Conservation (phyloP, 1,284 basidiomycete species). For the Fomes fomentarius region DNA sequence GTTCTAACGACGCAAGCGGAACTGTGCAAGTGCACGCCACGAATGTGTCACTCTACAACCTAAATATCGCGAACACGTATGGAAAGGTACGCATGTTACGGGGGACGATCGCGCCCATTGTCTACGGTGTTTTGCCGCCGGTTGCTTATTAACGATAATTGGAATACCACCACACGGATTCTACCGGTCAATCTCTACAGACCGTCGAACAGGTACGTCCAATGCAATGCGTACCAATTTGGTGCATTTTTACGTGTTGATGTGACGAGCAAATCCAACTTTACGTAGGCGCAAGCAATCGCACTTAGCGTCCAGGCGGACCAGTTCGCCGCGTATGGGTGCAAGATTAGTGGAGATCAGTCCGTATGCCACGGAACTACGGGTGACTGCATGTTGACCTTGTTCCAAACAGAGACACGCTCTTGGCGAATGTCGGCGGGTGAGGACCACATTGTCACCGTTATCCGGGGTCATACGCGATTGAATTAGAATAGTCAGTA, state of each 20-base stretch:
- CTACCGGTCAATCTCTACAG: constrained; percentile 5
- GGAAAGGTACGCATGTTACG: constrained; percentile 36
- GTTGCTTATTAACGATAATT: constrained; percentile 8
- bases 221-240: constrained; percentile 1
- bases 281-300: constrained; percentile 47
- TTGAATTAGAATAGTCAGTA: constrained; percentile 15
- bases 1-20: constrained; percentile 57
- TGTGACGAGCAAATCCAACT: neutral
- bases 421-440: constrained; percentile 48
- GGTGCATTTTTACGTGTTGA: constrained; percentile 11
- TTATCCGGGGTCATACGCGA: neutral
- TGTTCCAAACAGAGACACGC: constrained; percentile 34
- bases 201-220: constrained; percentile 25
- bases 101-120: constrained; percentile 18
- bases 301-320: constrained; percentile 56
- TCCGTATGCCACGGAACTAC: constrained; percentile 39
- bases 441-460: constrained; percentile 33
- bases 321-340: constrained; percentile 53
- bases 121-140: constrained; percentile 1
- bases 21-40: constrained; percentile 56
- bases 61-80: constrained; percentile 57
- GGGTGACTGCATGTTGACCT: too few species aligned
- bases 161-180: neutral
- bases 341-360: constrained; percentile 56
- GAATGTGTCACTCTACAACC: constrained; percentile 57